Evolutionary conservation across 2,329 filamentous ascomycete species (phyloP).

Genomic region (Polytolypa hystricis): DNA sequence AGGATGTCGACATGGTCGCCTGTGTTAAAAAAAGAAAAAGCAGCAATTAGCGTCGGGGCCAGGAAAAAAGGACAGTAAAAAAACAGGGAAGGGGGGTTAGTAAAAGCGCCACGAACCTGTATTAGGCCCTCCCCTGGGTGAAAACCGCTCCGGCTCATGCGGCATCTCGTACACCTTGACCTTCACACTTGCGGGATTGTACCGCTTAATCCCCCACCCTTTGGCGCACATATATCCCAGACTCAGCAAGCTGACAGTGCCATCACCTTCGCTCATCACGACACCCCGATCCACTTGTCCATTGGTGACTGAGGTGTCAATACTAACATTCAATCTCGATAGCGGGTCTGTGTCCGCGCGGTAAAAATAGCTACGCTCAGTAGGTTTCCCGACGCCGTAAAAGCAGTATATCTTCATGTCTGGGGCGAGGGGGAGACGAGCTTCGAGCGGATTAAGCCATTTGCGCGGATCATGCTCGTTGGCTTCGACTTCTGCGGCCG

Average conservation of each 20-base stretch:
- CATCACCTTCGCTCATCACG: slow-evolving; percentile 91
- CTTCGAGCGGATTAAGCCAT: slow-evolving; percentile 96
- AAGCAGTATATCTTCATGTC: slow-evolving; percentile 94
- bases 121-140: slow-evolving; percentile 60
- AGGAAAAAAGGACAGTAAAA: not conserved
- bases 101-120: slow-evolving; percentile 36
- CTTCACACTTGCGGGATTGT: slow-evolving; percentile 74
- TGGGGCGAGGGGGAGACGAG: slow-evolving; percentile 73
- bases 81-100: not conserved
- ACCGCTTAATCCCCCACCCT: slow-evolving; percentile 87
- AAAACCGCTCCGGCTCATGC: slow-evolving; percentile 88
- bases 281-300: slow-evolving; percentile 66
- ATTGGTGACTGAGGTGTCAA: slow-evolving; percentile 40
- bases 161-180: slow-evolving; percentile 90
- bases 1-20: slow-evolving; percentile 97
- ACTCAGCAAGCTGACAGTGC: slow-evolving; percentile 86
- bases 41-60: not conserved
- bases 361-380: slow-evolving; percentile 89
- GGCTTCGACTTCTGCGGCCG: slow-evolving; percentile 63
- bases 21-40: slow-evolving; percentile 23
- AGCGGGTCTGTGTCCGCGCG: slow-evolving; percentile 54
- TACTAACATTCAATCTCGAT: slow-evolving; percentile 45
- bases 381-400: slow-evolving; percentile 87
- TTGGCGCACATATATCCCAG: slow-evolving; percentile 94
- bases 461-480: slow-evolving; percentile 68